Percentiles rank a stretch among this genome's conserved stretches.
Conservation (phyloP, 768 basidiomycete species). For the Coprinopsis strossmayeri region DNA sequence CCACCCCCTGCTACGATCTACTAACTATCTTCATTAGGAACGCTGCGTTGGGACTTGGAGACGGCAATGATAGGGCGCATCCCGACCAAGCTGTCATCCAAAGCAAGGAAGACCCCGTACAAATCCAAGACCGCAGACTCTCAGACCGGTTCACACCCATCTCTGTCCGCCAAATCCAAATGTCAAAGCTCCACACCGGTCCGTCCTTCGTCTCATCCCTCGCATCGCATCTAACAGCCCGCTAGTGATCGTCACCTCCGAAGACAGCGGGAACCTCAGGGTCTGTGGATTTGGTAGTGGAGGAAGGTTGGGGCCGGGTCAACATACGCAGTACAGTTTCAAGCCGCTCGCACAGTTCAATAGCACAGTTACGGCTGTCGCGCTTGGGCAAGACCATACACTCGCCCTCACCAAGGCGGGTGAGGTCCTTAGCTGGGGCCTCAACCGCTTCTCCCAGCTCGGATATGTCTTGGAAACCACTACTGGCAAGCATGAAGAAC, state of each 20-base stretch:
- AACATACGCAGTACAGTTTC: slow-evolving; percentile 75
- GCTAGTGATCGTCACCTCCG: slow-evolving; percentile 60
- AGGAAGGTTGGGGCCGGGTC: slow-evolving; percentile 69
- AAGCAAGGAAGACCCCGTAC: slow-evolving; percentile 24
- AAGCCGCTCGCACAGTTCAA: slow-evolving; percentile 53
- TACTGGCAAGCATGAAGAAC: slow-evolving; percentile 52
- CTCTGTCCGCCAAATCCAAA: slow-evolving; percentile 57
- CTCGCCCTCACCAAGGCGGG: slow-evolving; percentile 76
- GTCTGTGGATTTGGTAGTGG: slow-evolving; percentile 88
- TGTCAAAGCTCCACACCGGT: slow-evolving; percentile 92
- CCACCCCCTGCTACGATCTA: not conserved
- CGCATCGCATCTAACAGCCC: slow-evolving; percentile 17
- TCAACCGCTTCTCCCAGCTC: slow-evolving; percentile 84
- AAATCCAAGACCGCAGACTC: slow-evolving; percentile 21
- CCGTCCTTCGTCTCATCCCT: slow-evolving; percentile 10
- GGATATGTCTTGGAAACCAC: slow-evolving; percentile 73
- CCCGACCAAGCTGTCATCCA: slow-evolving; percentile 71
- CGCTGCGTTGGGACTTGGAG: slow-evolving; percentile 80
- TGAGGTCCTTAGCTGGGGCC: slow-evolving; percentile 86
- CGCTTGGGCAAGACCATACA: slow-evolving; percentile 93
- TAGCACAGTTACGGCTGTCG: slow-evolving; percentile 56
- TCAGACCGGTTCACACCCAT: slow-evolving; percentile 55
- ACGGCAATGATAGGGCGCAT: slow-evolving; percentile 66
- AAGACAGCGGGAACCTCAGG: slow-evolving; percentile 65
- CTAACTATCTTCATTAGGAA: slow-evolving; percentile 42